These are phyloP conservation scores for Fusarium sp. DNA, from an alignment of 2,329 filamentous ascomycete species.

Conservation along the genomic window DNA sequence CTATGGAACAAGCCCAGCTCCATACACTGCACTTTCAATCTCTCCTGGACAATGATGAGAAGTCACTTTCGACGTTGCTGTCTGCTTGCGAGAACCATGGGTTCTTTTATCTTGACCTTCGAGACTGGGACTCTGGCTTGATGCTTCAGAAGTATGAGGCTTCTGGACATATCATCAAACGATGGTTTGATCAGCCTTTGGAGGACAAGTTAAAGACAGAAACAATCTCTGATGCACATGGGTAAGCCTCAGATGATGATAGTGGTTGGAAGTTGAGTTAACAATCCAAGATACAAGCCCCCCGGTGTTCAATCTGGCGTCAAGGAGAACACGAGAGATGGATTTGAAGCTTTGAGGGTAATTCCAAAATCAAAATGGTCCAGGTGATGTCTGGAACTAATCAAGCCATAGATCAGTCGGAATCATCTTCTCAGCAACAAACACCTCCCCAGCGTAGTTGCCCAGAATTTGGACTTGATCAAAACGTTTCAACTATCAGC, in stretches of 20 bases:
- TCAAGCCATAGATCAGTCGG: background rate
- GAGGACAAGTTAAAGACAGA: background rate
- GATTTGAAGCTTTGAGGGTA: slow-evolving; percentile 1
- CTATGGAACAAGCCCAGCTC: no score
- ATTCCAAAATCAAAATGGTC: background rate
- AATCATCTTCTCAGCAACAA: background rate
- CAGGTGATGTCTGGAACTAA: background rate
- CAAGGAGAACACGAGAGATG: background rate
- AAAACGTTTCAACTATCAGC: background rate
- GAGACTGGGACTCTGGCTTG: no score
- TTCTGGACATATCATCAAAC: background rate
- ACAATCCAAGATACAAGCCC: background rate
- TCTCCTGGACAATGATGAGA: no score
- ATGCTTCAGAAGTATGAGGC: background rate
- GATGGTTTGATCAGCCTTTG: background rate
- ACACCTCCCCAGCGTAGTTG: background rate
- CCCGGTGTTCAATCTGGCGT: slow-evolving; percentile 1
- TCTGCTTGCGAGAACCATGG: no score
- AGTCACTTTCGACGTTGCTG: no score
- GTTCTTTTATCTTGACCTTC: no score
- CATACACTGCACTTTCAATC: no score
- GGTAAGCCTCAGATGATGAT: background rate
- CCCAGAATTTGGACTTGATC: background rate
- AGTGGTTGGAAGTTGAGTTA: background rate
- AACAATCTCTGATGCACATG: background rate